phyloP scores from a whole-genome alignment of 2,329 filamentous ascomycete genomes.

The Neospermospora avenae region DNA sequence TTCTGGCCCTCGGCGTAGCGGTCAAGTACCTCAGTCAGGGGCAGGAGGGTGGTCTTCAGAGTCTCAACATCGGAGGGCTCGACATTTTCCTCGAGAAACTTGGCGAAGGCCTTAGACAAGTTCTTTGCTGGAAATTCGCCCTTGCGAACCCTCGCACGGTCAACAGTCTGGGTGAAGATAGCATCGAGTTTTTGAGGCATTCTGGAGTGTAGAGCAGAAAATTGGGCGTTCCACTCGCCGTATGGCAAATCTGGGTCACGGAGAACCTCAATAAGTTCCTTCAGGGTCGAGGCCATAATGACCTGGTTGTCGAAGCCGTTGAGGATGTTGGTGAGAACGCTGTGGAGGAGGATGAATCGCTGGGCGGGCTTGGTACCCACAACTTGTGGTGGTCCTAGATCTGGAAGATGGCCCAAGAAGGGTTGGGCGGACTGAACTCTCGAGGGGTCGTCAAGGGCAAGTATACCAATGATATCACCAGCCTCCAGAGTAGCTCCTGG shows the following conservation, averaged over 20 bases:
- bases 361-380: slow-evolving; percentile 90
- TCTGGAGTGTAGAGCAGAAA: slow-evolving; percentile 92
- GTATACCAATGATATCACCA: slow-evolving; percentile 96
- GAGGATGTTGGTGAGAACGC: slow-evolving; percentile 82
- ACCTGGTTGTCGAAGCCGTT: slow-evolving; percentile 95
- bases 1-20: slow-evolving; percentile 86
- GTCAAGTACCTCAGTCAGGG: slow-evolving; percentile 73
- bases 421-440: slow-evolving; percentile 95
- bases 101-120: slow-evolving; percentile 76
- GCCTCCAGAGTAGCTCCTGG: slow-evolving; percentile 96
- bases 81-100: slow-evolving; percentile 87
- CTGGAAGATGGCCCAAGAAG: slow-evolving; percentile 86
- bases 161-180: slow-evolving; percentile 79
- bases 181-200: slow-evolving; percentile 93
- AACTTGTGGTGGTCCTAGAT: slow-evolving; percentile 80
- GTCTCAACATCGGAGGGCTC: slow-evolving; percentile 68
- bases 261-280: slow-evolving; percentile 86
- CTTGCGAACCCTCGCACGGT: slow-evolving; percentile 73
- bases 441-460: slow-evolving; percentile 90
- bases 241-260: slow-evolving; percentile 88
- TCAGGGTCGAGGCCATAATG: slow-evolving; percentile 84
- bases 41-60: slow-evolving; percentile 69
- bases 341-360: slow-evolving; percentile 73
- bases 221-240: slow-evolving; percentile 93
- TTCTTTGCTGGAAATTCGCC: slow-evolving; percentile 90